A percentile compares a stretch with the other conserved stretches of the same genome.
phyloP scores from a whole-genome alignment of 495 filamentous ascomycete species.

The Hypoxylon intermedium region DNA sequence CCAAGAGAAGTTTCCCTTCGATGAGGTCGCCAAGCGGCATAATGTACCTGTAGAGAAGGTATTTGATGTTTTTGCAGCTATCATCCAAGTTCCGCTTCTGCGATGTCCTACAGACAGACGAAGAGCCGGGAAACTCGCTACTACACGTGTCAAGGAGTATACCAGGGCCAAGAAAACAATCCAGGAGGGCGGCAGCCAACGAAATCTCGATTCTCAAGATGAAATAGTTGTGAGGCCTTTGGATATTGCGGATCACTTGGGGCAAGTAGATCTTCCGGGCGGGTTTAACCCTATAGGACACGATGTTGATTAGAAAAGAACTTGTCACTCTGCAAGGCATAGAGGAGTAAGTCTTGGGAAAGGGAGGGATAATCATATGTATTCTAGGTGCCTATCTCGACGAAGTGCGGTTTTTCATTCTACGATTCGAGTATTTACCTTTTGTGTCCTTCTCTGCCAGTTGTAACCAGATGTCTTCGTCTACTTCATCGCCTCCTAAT shows the following conservation, averaged over 20 bases:
- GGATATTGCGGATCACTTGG: slow-evolving; percentile 37
- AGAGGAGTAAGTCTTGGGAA: not conserved
- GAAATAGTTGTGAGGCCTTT: slow-evolving; percentile 12
- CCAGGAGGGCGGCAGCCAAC: slow-evolving; percentile 11
- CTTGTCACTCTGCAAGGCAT: not conserved
- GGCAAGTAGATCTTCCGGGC: slow-evolving; percentile 36
- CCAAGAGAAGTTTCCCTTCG: slow-evolving; percentile 54
- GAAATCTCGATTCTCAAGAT: not conserved
- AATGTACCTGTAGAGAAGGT: slow-evolving; percentile 51
- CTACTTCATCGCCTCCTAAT: not conserved
- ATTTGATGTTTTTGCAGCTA: slow-evolving; percentile 51
- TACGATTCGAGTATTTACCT: slow-evolving; percentile 7
- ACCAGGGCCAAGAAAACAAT: slow-evolving; percentile 42
- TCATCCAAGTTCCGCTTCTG: slow-evolving; percentile 55
- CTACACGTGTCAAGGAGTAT: slow-evolving; percentile 45
- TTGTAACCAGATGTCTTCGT: slow-evolving; percentile 32
- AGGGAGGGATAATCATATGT: not conserved
- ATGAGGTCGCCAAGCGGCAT: slow-evolving; percentile 53
- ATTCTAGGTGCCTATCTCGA: slow-evolving; percentile 5
- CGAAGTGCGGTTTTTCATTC: slow-evolving; percentile 3
- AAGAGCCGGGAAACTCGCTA: slow-evolving; percentile 41
- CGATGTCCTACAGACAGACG: slow-evolving; percentile 53
- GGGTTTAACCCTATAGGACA: slow-evolving; percentile 16
- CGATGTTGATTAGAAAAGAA: not conserved
- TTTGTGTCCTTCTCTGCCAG: slow-evolving; percentile 5